Evolutionary conservation across 345 rosid genomes (phyloP), one percentile per base, ranked within the genome.

Genomic region (Gossypium turneri): DNA sequence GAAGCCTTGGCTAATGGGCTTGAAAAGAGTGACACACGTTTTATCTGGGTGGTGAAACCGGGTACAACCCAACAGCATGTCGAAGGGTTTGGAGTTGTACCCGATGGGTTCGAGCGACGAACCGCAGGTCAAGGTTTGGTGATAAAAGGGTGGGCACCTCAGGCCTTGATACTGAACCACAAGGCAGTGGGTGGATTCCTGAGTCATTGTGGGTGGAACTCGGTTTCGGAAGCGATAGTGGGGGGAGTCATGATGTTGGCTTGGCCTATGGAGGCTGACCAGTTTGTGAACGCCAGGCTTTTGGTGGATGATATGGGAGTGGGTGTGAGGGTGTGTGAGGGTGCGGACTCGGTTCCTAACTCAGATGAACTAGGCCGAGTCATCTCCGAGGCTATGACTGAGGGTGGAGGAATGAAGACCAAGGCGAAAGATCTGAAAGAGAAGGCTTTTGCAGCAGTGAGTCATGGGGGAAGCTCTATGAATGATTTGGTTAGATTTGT

Each of bases 181-280:
- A 62, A 63, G 8, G 90, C 91, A 0, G 90, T 89, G 5, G 89
- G 90, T 12, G 85, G 84, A 70, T 92, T 90, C 55, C 70, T 92
- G 81, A 90, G 87, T 75, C 97, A 89, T 12, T 88, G 92, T 45
- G 91, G 97, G 10, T 91, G 97, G 97, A 89, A 91, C 85, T 91
- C 92, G 58, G 76, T 83, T 68, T 77, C 81, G 8, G 95, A 90
- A 80, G 90, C 79, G 12, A 38, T 85, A 48, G 86, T 70, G 75
- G 81, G 80, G 1, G 90, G 92, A 5, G 84, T 75, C 19, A 38
- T 82, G 76, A 59, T 89, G 11, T 25, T 90, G 80, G 88, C 78
- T 4, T 90, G 95, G 93, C 97, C 97, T 0, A 87, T 92, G 93
- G 90, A 86, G 75, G 92, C 88, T 17, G 94, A 89, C 76, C 94